These are phyloP conservation scores for Mycotypha africana DNA, from an alignment of 371 early-diverging fungal genomes.

Conservation along the genomic window DNA sequence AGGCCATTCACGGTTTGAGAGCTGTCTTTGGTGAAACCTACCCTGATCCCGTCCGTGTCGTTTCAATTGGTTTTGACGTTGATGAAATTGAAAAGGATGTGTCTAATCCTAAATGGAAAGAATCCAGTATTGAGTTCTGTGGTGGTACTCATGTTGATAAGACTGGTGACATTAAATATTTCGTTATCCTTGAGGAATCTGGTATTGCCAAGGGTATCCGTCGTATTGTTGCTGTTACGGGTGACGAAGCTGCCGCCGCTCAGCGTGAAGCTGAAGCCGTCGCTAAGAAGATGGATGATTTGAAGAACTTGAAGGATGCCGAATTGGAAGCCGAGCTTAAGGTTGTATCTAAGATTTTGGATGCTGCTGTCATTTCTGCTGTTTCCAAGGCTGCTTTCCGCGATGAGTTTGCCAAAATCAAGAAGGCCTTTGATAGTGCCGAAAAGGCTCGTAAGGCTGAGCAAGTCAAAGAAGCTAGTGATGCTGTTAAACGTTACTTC, in stretches of 20 bases:
- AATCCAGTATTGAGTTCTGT: constrained; percentile 94
- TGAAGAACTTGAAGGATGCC: constrained; percentile 52
- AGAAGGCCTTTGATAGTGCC: constrained; percentile 80
- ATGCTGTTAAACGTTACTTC: constrained; percentile 74
- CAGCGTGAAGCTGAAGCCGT: constrained; percentile 64
- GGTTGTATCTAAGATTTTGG: constrained; percentile 74
- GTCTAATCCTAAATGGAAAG: constrained; percentile 73
- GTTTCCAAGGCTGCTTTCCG: constrained; percentile 75
- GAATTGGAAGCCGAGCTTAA: constrained; percentile 80
- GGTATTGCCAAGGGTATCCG: constrained; percentile 97
- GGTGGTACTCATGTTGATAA: constrained; percentile 98
- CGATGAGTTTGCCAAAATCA: constrained; percentile 60
- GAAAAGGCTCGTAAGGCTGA: constrained; percentile 87
- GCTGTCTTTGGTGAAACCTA: constrained; percentile 97
- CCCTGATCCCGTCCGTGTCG: constrained; percentile 95
- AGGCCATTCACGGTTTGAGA: constrained; percentile 84
- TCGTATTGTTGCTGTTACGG: constrained; percentile 96
- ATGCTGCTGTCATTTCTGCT: constrained; percentile 76
- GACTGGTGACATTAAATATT: constrained; percentile 88
- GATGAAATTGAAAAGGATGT: constrained; percentile 86
- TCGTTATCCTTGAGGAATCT: constrained; percentile 91
- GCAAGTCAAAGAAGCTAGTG: constrained; percentile 76
- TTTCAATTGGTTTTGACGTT: constrained; percentile 86
- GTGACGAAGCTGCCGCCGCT: constrained; percentile 82
- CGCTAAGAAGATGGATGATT: constrained; percentile 49